Conservation (phyloP, 495 filamentous ascomycete genomes). For the Aspergillus panamensis region DNA sequence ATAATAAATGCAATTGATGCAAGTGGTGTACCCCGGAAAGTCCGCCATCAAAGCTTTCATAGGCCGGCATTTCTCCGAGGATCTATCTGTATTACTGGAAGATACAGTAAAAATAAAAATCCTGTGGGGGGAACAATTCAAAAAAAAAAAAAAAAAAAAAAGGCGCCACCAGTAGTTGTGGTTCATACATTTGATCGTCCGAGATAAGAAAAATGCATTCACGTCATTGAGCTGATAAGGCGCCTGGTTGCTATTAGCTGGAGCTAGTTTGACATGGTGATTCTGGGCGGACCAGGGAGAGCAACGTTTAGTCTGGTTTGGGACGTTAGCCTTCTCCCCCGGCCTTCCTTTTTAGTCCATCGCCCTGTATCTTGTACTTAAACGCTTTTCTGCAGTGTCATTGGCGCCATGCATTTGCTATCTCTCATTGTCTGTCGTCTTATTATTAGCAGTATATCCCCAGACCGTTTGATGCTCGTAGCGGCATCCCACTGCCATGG, state of each 20-base stretch:
- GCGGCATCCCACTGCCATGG: background rate
- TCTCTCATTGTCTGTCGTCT: constrained; percentile 3
- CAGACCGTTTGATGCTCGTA: background rate
- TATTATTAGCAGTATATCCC: constrained; percentile 4
- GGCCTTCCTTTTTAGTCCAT: constrained; percentile 31
- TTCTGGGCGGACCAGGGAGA: background rate
- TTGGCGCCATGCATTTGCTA: constrained; percentile 1
- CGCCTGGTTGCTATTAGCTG: constrained; percentile 7
- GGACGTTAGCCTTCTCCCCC: constrained; percentile 16
- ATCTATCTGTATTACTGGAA: background rate
- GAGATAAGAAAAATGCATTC: constrained; percentile 1
- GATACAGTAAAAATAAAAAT: too few species aligned
- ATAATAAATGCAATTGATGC: background rate
- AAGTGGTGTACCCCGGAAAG: background rate
- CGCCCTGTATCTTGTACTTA: background rate
- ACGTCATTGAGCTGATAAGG: constrained; percentile 15
- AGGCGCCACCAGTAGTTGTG: background rate
- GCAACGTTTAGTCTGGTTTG: background rate
- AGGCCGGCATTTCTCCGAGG: constrained; percentile 8
- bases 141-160: background rate
- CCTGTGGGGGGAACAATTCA: background rate
- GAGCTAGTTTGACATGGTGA: background rate
- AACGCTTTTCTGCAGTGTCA: background rate
- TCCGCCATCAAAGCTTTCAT: constrained; percentile 1
- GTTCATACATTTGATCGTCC: background rate